These are phyloP conservation scores for Candida taoyuanica DNA, from an alignment of 805 yeast genomes.

Conservation along the genomic window DNA sequence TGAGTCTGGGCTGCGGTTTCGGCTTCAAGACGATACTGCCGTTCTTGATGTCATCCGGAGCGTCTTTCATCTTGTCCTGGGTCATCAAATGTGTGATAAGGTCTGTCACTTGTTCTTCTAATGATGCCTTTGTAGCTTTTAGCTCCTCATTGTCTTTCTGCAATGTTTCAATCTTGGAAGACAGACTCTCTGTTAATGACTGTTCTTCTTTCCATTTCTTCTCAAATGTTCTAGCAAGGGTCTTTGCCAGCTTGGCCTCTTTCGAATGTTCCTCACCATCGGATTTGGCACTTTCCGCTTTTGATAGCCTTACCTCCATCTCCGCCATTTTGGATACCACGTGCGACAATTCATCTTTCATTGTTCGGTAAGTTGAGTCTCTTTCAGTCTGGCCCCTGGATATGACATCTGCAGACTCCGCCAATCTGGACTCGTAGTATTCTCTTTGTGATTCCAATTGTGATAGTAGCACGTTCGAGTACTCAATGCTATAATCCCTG, in stretches of 20 bases:
- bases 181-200: conserved; percentile 37
- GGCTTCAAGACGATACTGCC: conserved; percentile 53
- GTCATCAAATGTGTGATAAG: conserved; percentile 77
- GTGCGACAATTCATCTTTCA: too few species aligned
- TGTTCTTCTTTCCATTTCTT: conserved; percentile 44
- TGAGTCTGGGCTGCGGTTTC: conserved; percentile 1
- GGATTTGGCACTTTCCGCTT: too few species aligned
- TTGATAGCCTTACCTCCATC: too few species aligned
- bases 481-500: conserved; percentile 68
- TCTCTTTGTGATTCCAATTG: conserved; percentile 86
- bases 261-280: conserved; percentile 19
- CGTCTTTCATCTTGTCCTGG: conserved; percentile 65
- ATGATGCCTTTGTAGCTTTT: conserved; percentile 39
- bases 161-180: conserved; percentile 36
- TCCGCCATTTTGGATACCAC: too few species aligned
- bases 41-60: conserved; percentile 66
- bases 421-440: conserved; percentile 59
- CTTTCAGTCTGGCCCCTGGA: conserved; percentile 6
- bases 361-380: too few species aligned
- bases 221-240: conserved; percentile 19
- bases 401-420: conserved; percentile 29
- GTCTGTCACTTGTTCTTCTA: conserved; percentile 65
- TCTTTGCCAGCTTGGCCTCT: conserved; percentile 1
- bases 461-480: conserved; percentile 69
- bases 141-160: conserved; percentile 30